phyloP scores from a whole-genome alignment of 768 basidiomycete species.

The Tephrocybe sp. region DNA sequence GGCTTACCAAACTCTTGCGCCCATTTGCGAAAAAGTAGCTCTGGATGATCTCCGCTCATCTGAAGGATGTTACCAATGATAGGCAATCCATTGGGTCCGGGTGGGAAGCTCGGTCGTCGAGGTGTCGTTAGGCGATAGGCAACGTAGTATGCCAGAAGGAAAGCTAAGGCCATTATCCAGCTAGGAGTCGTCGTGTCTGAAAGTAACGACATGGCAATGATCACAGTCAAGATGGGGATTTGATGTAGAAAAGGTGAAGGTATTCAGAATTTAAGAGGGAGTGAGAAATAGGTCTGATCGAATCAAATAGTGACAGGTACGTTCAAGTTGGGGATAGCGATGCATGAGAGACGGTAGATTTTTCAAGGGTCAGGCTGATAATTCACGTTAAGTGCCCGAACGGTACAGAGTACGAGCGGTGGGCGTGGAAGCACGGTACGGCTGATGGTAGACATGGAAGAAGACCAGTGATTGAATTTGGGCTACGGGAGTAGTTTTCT shows the following conservation, averaged over 20 bases:
- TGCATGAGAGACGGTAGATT: constrained; percentile 5
- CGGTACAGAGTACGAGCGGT: constrained; percentile 7
- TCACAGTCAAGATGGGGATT: not conserved
- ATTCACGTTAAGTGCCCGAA: constrained; percentile 12
- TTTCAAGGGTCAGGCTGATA: constrained; percentile 4
- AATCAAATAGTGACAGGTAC: constrained; percentile 10
- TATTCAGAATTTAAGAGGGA: constrained; percentile 15
- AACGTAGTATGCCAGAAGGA: constrained; percentile 15
- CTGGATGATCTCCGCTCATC: constrained; percentile 38
- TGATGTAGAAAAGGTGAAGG: constrained; percentile 6
- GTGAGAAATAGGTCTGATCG: constrained; percentile 14
- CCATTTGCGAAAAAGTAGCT: constrained; percentile 42
- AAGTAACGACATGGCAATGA: constrained; percentile 6
- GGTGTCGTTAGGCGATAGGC: constrained; percentile 24
- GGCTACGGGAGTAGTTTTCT: constrained; percentile 23
- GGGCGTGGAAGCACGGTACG: constrained; percentile 15
- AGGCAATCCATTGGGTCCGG: constrained; percentile 46
- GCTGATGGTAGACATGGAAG: constrained; percentile 19
- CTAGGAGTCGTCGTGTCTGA: constrained; percentile 3
- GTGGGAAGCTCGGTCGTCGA: constrained; percentile 34
- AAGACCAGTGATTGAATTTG: constrained; percentile 19
- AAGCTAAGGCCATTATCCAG: constrained; percentile 13
- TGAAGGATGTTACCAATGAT: constrained; percentile 50
- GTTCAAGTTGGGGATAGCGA: constrained; percentile 9
- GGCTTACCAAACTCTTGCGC: constrained; percentile 42